Evolutionary conservation across 805 yeast genomes (phyloP), one percentile per base, ranked within the genome.

Genomic region (Kodamaea lidongshanica): DNA sequence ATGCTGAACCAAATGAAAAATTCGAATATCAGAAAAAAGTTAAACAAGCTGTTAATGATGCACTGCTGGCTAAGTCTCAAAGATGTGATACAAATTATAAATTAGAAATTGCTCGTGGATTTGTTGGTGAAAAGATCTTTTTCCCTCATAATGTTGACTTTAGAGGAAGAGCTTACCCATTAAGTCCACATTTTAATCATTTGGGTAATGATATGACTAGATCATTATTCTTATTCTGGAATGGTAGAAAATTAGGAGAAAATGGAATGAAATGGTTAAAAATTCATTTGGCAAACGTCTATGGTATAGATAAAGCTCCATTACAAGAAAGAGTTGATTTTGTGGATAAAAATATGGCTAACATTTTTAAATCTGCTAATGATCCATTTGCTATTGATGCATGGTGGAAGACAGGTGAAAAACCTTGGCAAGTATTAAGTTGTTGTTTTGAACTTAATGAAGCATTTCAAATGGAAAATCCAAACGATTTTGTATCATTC

Each of bases 51-150:
- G 67, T 77, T 12, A 72, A 76, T 40, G 78, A 74, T 24, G 77
- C 77, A 37, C 73, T 82, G 7, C 65, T 79, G 13, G 66, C 71
- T 39, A 76, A 92, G 54, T 88, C 97, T 0, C 82, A 79, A 52
- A 74, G 98, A 54, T 92, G 98, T 61, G 96, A 88, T 56, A 69
- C 84, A 39, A 89, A 92, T 53, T 92, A 92, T 55, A 92, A 86
- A 53, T 60, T 92, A 30, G 98, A 92, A 55, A 86, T 92, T 50
- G 97, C 98, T 1, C 71, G 97, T 41, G 96, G 95, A 0, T 80
- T 56, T 58, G 81, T 70, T 34, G 94, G 94, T 14, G 92, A 82
- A 52, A 60, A 58, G 40, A 71, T 82, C 44, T 81, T 70, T 48
- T 82, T 82, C 61, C 92, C 94, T 6, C 89, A 83, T 49, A 80